Evolutionary conservation across 306 rosid genomes (phyloP).

Genomic region (Ceratonia siliqua): DNA sequence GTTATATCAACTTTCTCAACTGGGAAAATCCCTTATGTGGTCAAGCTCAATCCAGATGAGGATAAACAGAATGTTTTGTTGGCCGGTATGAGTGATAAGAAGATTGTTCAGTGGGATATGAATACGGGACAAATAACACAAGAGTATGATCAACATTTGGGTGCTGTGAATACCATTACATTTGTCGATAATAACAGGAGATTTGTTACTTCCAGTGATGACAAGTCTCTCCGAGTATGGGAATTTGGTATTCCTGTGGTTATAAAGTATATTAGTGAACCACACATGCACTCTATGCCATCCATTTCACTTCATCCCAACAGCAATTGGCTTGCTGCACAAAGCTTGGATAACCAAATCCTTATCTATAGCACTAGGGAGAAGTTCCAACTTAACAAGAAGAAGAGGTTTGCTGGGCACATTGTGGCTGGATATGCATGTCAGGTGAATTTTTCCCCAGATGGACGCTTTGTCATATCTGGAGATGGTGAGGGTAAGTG

Average conservation of each 20-base stretch:
- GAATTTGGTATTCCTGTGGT: constrained; percentile 98
- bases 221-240: constrained; percentile 94
- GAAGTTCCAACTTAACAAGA: constrained; percentile 97
- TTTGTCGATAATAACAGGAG: constrained; percentile 96
- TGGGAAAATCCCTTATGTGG: constrained; percentile 92
- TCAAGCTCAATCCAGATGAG: constrained; percentile 89
- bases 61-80: constrained; percentile 92
- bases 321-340: constrained; percentile 92
- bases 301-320: constrained; percentile 92
- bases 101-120: constrained; percentile 99
- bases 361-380: constrained; percentile 95
- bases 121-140: constrained; percentile 89
- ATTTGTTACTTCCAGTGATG: constrained; percentile 97
- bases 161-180: constrained; percentile 96
- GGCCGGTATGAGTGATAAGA: constrained; percentile 99
- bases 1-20: constrained; percentile 89
- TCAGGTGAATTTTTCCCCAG: constrained; percentile 92
- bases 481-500: constrained; percentile 97
- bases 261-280: constrained; percentile 94
- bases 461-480: constrained; percentile 92
- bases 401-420: constrained; percentile 94
- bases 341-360: constrained; percentile 98
- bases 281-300: constrained; percentile 99
- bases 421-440: constrained; percentile 95
- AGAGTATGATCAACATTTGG: constrained; percentile 98